Evolutionary conservation across 1,284 basidiomycete species (phyloP).

Genomic region (Heliocybe sulcata): DNA sequence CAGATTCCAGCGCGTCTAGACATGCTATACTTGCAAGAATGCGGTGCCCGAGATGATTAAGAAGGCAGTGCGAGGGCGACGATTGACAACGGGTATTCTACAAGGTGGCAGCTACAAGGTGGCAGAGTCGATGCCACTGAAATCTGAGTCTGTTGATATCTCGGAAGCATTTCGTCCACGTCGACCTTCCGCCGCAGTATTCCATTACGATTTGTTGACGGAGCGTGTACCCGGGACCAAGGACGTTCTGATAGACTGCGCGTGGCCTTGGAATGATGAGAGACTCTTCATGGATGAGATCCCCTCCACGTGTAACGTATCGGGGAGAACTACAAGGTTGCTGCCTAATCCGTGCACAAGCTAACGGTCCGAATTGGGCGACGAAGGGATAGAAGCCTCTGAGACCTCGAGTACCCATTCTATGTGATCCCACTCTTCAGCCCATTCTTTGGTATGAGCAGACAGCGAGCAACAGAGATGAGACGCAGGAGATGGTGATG

Average conservation of each 20-base stretch:
- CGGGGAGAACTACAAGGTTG: not conserved
- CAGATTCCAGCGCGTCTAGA: not conserved
- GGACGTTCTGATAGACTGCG: not conserved
- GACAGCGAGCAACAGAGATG: not conserved
- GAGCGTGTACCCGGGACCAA: not conserved
- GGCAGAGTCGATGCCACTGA: not conserved
- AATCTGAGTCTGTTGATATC: not conserved
- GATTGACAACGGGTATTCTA: not conserved
- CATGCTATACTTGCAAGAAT: not conserved
- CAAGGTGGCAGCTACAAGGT: not conserved
- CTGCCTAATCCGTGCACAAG: not conserved
- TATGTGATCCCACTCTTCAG: not conserved
- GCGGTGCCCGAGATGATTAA: not conserved
- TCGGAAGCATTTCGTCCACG: too few relatives aligned
- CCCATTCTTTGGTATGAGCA: not conserved
- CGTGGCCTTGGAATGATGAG: not conserved
- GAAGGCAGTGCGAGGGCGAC: not conserved
- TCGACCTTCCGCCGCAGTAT: not conserved
- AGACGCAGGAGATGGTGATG: not conserved
- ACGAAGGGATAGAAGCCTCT: not conserved
- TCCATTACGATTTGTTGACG: not conserved
- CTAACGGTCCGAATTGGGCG: not conserved
- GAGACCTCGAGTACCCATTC: not conserved
- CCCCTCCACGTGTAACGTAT: conserved; percentile 10
- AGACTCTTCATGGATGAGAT: not conserved